Conservation (phyloP, 768 basidiomycete species). For the Tricholoma saponaceum region DNA sequence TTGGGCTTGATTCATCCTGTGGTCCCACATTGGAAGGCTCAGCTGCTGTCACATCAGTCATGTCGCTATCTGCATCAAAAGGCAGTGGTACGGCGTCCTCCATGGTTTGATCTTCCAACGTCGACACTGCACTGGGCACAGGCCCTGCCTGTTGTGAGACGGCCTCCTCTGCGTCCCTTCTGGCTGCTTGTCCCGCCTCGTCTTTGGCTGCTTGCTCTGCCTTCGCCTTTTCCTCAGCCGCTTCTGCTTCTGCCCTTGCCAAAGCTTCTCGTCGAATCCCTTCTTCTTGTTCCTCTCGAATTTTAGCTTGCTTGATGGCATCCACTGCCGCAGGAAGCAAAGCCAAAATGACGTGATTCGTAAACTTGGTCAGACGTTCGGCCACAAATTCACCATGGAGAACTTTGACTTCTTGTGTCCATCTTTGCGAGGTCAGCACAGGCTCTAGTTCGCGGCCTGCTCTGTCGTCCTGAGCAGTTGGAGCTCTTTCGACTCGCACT, state of each 20-base stretch:
- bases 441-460: slow-evolving; percentile 72
- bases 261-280: slow-evolving; percentile 39
- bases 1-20: slow-evolving; percentile 10
- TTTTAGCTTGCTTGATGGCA: slow-evolving; percentile 51
- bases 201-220: slow-evolving; percentile 30
- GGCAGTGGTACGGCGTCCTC: slow-evolving; percentile 22
- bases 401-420: slow-evolving; percentile 86
- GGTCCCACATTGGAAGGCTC: neutral
- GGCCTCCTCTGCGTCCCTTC: slow-evolving; percentile 11
- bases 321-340: slow-evolving; percentile 79
- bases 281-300: slow-evolving; percentile 52
- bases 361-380: slow-evolving; percentile 62
- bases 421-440: slow-evolving; percentile 77
- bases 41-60: slow-evolving; percentile 38
- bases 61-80: slow-evolving; percentile 44
- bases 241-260: slow-evolving; percentile 30
- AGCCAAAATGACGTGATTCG: slow-evolving; percentile 67
- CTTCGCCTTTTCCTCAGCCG: slow-evolving; percentile 30
- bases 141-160: slow-evolving; percentile 6
- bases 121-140: neutral
- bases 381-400: slow-evolving; percentile 70
- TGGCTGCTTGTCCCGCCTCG: slow-evolving; percentile 21
- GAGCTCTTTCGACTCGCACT: slow-evolving; percentile 59
- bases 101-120: slow-evolving; percentile 27
- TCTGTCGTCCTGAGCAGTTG: slow-evolving; percentile 32